phyloP scores from a whole-genome alignment of 441 rosid species.

The Pelargonium myrrhifolium region DNA sequence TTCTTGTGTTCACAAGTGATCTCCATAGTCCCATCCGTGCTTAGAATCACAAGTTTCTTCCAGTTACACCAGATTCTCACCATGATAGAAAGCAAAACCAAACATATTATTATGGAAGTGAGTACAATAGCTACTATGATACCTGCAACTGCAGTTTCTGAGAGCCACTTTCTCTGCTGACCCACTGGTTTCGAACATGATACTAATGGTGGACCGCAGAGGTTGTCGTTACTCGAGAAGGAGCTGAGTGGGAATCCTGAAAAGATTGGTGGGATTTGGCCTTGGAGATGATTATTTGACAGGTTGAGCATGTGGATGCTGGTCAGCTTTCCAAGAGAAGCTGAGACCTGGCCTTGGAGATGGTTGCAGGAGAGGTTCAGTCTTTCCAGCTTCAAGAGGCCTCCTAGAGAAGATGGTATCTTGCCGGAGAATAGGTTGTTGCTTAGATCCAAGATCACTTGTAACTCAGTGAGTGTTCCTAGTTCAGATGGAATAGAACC shows the following conservation, averaged over 20 bases:
- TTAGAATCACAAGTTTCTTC: constrained; percentile 41
- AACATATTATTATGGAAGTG: constrained; percentile 49
- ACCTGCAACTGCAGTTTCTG: constrained; percentile 34
- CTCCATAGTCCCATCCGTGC: constrained; percentile 16
- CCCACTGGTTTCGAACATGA: constrained; percentile 30
- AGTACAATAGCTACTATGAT: constrained; percentile 52
- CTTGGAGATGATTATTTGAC: constrained; percentile 65
- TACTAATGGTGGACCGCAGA: constrained; percentile 56
- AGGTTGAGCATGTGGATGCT: constrained; percentile 70
- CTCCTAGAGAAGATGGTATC: constrained; percentile 61
- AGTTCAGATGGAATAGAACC: constrained; percentile 68
- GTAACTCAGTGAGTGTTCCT: constrained; percentile 66
- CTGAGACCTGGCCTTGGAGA: constrained; percentile 58
- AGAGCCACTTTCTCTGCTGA: constrained; percentile 26
- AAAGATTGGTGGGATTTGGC: constrained; percentile 49
- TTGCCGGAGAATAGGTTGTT: constrained; percentile 46
- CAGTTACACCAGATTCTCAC: constrained; percentile 61
- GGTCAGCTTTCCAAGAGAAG: constrained; percentile 56
- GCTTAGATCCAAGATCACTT: constrained; percentile 74
- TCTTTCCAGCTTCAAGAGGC: constrained; percentile 54
- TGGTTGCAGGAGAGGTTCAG: constrained; percentile 65
- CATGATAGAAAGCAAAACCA: constrained; percentile 55
- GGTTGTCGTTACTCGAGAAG: constrained; percentile 45
- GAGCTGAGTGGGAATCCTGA: constrained; percentile 54
- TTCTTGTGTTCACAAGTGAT: constrained; percentile 26